A percentile compares a stretch with the other conserved stretches of the same genome.
These are phyloP conservation scores for barrel medic (Medicago truncatula) DNA, from an alignment of 306 rosid genomes.

Conservation along the genomic window DNA sequence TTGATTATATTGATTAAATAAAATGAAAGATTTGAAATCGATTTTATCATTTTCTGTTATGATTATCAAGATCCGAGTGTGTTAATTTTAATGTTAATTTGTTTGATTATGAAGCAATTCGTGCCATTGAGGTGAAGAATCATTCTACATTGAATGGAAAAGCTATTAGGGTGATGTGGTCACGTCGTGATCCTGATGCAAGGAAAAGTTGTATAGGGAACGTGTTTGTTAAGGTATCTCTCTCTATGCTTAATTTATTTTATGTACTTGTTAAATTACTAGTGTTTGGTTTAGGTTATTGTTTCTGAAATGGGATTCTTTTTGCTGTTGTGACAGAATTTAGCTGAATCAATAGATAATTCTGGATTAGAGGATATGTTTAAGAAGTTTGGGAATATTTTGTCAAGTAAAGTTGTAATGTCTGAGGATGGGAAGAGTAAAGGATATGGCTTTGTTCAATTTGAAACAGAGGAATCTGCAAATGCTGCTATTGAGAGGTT, in stretches of 20 bases:
- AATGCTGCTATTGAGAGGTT: conserved; percentile 71
- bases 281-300: conserved; percentile 28
- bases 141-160: conserved; percentile 67
- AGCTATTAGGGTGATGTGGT: conserved; percentile 80
- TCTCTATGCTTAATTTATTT: background rate
- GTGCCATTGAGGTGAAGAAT: conserved; percentile 71
- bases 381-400: conserved; percentile 63
- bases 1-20: background rate
- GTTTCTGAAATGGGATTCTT: conserved; percentile 34
- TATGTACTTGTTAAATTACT: conserved; percentile 3
- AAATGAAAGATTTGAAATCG: background rate
- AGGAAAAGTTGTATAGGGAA: conserved; percentile 75
- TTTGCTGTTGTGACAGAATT: conserved; percentile 57
- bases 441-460: conserved; percentile 92
- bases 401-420: conserved; percentile 80
- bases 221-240: conserved; percentile 82
- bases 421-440: conserved; percentile 85
- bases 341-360: conserved; percentile 62
- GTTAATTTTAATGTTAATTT: background rate
- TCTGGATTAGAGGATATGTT: conserved; percentile 66
- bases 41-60: background rate
- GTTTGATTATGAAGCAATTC: conserved; percentile 52
- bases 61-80: conserved; percentile 24
- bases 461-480: conserved; percentile 80
- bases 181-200: conserved; percentile 76